phyloP scores from a whole-genome alignment of 139 green algal species.

The Zygnema cylindricum region DNA sequence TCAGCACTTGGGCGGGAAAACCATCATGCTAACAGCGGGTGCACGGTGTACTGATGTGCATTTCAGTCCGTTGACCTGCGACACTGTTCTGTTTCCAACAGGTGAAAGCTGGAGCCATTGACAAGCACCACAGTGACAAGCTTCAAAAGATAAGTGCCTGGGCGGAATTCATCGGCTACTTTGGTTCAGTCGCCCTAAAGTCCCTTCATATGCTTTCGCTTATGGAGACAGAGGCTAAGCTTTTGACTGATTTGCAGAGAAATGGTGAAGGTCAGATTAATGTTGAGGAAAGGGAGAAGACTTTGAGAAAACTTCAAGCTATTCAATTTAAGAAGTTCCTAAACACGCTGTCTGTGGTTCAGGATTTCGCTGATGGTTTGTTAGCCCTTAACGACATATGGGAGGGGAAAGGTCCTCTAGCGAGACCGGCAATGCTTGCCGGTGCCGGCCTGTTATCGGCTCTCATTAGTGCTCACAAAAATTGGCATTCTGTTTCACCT shows the following conservation, averaged over 20 bases:
- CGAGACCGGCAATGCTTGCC: slow-evolving; percentile 66
- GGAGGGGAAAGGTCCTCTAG: slow-evolving; percentile 60
- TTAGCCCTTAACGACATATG: slow-evolving; percentile 75
- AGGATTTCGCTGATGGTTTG: slow-evolving; percentile 78
- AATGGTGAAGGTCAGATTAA: not conserved
- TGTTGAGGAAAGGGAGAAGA: not conserved
- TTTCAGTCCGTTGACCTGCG: no score
- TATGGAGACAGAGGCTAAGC: slow-evolving; percentile 66
- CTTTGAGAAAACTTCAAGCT: no score
- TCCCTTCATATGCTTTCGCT: slow-evolving; percentile 62
- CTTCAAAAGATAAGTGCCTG: slow-evolving; percentile 70
- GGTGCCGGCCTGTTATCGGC: slow-evolving; percentile 76
- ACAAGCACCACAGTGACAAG: slow-evolving; percentile 64
- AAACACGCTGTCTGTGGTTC: slow-evolving; percentile 71
- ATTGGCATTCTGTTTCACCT: slow-evolving; percentile 72
- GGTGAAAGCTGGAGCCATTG: slow-evolving; percentile 79
- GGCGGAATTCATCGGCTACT: slow-evolving; percentile 80
- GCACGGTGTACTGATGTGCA: no score
- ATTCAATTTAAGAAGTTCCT: slow-evolving; percentile 67
- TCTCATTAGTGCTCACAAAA: slow-evolving; percentile 77
- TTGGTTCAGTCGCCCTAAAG: slow-evolving; percentile 73
- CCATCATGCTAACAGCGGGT: no score
- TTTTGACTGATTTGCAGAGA: slow-evolving; percentile 61
- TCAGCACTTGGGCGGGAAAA: no score
- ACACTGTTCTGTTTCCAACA: no score